Percentiles rank a stretch among this genome's conserved stretches.
Conservation (phyloP, 2,329 filamentous ascomycete species). For the Nigrospora sphaerica region DNA sequence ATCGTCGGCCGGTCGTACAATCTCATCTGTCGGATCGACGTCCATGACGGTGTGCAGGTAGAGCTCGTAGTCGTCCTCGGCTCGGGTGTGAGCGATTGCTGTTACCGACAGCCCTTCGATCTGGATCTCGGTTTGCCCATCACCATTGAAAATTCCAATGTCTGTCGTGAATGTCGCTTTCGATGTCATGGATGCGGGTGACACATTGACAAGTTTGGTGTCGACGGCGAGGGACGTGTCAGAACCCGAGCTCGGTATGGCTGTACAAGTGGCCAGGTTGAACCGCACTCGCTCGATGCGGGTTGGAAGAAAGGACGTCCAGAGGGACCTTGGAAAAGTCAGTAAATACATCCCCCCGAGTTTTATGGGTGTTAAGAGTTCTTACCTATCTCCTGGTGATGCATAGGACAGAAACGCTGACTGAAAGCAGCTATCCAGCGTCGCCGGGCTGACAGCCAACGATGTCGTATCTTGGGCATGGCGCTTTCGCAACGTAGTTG, state of each 20-base stretch:
- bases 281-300: conserved; percentile 26
- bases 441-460: conserved; percentile 30
- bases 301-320: conserved; percentile 33
- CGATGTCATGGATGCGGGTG: conserved; percentile 10
- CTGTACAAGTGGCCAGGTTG: conserved; percentile 23
- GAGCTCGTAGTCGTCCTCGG: conserved; percentile 20
- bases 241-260: neutral
- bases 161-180: conserved; percentile 20
- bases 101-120: conserved; percentile 19
- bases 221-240: conserved; percentile 26
- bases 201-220: conserved; percentile 9
- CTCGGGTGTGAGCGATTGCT: conserved; percentile 16
- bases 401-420: conserved; percentile 32
- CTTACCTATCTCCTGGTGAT: conserved; percentile 30
- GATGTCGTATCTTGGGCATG: conserved; percentile 29
- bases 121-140: conserved; percentile 15
- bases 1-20: conserved; percentile 13
- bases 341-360: neutral
- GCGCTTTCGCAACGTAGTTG: conserved; percentile 18
- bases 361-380: neutral
- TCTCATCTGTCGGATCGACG: conserved; percentile 32
- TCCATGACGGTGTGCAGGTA: conserved; percentile 25
- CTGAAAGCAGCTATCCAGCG: conserved; percentile 33
- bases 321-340: conserved; percentile 22
- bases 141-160: conserved; percentile 19